These are phyloP conservation scores for Aspergillus clavatus DNA, from an alignment of 2,329 filamentous ascomycete genomes.

Conservation along the genomic window DNA sequence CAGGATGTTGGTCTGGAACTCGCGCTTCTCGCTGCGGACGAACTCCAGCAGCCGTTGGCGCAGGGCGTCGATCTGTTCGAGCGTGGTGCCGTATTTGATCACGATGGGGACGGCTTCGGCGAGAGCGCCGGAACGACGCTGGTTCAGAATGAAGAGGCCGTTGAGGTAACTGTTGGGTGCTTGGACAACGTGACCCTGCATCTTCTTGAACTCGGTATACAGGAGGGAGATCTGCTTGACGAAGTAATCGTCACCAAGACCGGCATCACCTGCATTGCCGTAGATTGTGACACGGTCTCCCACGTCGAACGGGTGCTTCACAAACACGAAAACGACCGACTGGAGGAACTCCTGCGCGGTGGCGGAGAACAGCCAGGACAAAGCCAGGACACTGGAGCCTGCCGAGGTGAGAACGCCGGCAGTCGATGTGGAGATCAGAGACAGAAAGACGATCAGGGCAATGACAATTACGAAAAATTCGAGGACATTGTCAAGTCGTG, in stretches of 20 bases:
- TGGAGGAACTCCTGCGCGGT: slow-evolving; percentile 94
- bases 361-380: slow-evolving; percentile 88
- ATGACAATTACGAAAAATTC: slow-evolving; percentile 80
- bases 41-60: slow-evolving; percentile 78
- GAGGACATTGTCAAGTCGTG: slow-evolving; percentile 83
- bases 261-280: slow-evolving; percentile 73
- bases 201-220: slow-evolving; percentile 98
- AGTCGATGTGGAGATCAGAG: slow-evolving; percentile 84
- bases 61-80: slow-evolving; percentile 76
- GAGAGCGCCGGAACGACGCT: slow-evolving; percentile 80
- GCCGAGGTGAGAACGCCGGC: slow-evolving; percentile 85
- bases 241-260: slow-evolving; percentile 88
- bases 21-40: slow-evolving; percentile 77
- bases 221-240: slow-evolving; percentile 90
- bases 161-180: slow-evolving; percentile 93
- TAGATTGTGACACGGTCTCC: slow-evolving; percentile 90
- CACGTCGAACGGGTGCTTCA: slow-evolving; percentile 96
- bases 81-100: slow-evolving; percentile 82
- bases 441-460: slow-evolving; percentile 78
- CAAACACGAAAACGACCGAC: slow-evolving; percentile 90
- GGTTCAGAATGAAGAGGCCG: slow-evolving; percentile 89
- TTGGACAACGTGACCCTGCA: slow-evolving; percentile 94
- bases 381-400: slow-evolving; percentile 77
- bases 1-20: slow-evolving; percentile 80
- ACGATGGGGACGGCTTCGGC: slow-evolving; percentile 80